phyloP scores from a whole-genome alignment of 2,329 filamentous ascomycete species.

The Lasiodiplodia hormozganensis region DNA sequence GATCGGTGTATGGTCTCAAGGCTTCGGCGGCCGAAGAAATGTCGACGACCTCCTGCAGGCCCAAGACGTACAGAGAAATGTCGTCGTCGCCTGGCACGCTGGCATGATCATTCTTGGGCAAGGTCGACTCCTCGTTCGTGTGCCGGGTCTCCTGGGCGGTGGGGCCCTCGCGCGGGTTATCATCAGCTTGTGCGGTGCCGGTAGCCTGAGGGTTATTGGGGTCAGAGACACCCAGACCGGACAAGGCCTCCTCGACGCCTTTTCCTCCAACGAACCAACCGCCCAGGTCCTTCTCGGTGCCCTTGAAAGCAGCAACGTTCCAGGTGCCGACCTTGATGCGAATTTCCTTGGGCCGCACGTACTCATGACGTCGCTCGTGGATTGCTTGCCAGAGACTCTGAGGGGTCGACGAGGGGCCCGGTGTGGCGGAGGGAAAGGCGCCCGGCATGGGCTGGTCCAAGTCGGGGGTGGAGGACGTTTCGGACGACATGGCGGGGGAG shows the following conservation, averaged over 20 bases:
- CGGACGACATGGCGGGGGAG: constrained; percentile 32
- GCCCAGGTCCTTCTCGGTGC: constrained; percentile 85
- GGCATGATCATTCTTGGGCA: constrained; percentile 54
- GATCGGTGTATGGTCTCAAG: constrained; percentile 77
- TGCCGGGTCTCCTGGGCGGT: constrained; percentile 56
- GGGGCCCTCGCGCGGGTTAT: constrained; percentile 51
- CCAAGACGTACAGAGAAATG: constrained; percentile 89
- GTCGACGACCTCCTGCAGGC: constrained; percentile 91
- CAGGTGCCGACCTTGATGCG: constrained; percentile 91
- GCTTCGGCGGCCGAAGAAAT: constrained; percentile 81
- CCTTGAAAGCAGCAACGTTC: constrained; percentile 88
- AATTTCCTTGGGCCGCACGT: constrained; percentile 74
- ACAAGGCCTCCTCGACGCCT: constrained; percentile 70
- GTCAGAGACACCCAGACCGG: constrained; percentile 54
- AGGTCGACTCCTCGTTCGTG: constrained; percentile 50
- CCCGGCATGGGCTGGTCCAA: constrained; percentile 57
- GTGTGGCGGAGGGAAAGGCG: constrained; percentile 50
- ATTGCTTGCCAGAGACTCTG: constrained; percentile 65
- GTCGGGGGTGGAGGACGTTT: constrained; percentile 39
- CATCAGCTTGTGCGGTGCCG: constrained; percentile 34
- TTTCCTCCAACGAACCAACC: constrained; percentile 86
- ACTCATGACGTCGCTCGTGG: constrained; percentile 78
- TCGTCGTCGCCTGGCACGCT: constrained; percentile 66
- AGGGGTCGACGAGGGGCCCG: constrained; percentile 42
- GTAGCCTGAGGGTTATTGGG: constrained; percentile 35